phyloP scores from a whole-genome alignment of 306 rosid genomes.

The Prunus padus region DNA sequence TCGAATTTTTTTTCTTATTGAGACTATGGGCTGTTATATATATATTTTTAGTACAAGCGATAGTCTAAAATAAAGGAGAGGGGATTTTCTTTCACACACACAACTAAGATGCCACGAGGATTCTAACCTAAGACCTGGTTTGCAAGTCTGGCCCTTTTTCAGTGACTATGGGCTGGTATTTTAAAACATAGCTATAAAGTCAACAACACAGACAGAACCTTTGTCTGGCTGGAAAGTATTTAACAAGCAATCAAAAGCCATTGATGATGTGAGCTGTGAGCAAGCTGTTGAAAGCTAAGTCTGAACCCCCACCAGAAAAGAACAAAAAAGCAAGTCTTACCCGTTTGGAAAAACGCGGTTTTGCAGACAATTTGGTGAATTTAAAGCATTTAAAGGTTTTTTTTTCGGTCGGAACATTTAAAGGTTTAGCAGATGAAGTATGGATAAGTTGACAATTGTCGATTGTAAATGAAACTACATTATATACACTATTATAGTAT shows the following conservation, averaged over 20 bases:
- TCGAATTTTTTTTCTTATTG: too few relatives aligned
- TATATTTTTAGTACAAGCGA: too few relatives aligned
- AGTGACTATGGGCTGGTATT: too few relatives aligned
- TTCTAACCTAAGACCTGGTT: too few relatives aligned
- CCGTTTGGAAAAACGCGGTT: neutral
- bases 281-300: neutral
- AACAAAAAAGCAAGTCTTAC: neutral
- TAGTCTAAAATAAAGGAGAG: accelerated
- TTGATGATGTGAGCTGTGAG: neutral
- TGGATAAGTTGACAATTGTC: neutral
- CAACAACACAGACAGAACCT: neutral
- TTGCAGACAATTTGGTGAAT: neutral
- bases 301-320: neutral
- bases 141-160: too few relatives aligned
- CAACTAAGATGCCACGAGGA: too few relatives aligned
- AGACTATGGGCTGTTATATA: too few relatives aligned
- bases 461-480: neutral
- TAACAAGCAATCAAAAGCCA: neutral
- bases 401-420: too few relatives aligned
- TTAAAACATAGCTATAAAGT: neutral
- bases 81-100: too few relatives aligned
- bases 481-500: neutral
- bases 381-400: neutral
- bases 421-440: neutral
- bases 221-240: neutral